These are phyloP conservation scores for Calonectria crousiana DNA, from an alignment of 2,329 filamentous ascomycete species.

Conservation along the genomic window DNA sequence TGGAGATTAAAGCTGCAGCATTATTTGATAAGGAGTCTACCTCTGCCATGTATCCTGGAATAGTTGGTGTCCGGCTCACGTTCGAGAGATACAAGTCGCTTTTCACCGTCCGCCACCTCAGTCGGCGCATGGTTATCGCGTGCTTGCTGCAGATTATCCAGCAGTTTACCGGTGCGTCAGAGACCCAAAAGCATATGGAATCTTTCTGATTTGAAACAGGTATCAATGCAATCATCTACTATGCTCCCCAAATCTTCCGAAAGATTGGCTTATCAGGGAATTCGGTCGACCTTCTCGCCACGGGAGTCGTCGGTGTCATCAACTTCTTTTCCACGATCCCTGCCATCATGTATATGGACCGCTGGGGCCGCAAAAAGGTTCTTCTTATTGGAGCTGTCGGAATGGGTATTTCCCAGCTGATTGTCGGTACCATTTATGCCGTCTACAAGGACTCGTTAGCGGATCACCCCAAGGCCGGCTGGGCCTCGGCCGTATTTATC, in stretches of 20 bases:
- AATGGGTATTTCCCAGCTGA: conserved; percentile 25
- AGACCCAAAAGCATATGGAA: too few species aligned
- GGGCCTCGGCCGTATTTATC: conserved; percentile 26
- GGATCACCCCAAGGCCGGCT: conserved; percentile 25
- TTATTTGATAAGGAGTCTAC: conserved; percentile 27
- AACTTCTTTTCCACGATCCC: conserved; percentile 34
- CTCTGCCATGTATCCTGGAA: conserved; percentile 21
- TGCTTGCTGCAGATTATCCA: conserved; percentile 20
- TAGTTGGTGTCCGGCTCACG: background rate
- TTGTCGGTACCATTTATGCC: conserved; percentile 28
- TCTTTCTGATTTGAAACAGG: background rate
- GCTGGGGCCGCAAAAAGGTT: conserved; percentile 27
- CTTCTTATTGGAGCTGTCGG: conserved; percentile 25
- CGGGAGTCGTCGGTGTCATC: conserved; percentile 36
- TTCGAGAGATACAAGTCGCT: conserved; percentile 26
- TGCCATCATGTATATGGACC: conserved; percentile 31
- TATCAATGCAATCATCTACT: conserved; percentile 62
- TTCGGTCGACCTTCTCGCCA: conserved; percentile 33
- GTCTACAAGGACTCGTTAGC: conserved; percentile 23
- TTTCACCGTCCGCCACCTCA: conserved; percentile 16
- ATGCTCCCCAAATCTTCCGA: conserved; percentile 67
- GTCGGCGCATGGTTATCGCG: conserved; percentile 17
- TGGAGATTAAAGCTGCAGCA: conserved; percentile 27
- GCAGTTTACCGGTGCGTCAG: conserved; percentile 15
- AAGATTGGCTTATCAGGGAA: conserved; percentile 59